Conservation (phyloP, 148 eudicot genomes). For the Cornus controversa region DNA sequence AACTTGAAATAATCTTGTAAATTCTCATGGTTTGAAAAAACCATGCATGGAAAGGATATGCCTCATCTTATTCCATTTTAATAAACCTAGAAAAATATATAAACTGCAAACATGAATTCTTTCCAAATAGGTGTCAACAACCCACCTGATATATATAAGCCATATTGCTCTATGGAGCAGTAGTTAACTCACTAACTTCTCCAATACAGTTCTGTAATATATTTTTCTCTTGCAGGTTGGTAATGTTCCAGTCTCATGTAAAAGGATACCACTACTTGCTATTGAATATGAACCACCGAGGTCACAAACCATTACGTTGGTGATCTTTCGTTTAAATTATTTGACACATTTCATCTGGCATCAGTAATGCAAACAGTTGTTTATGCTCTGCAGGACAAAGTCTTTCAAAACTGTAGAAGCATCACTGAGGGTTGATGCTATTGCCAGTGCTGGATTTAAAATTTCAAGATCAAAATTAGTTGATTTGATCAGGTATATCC, state of each 20-base stretch:
- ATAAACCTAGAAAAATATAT: too few species aligned
- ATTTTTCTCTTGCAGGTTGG: constrained; percentile 63
- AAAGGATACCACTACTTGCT: constrained; percentile 67
- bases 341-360: not conserved
- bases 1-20: too few species aligned
- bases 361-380: not conserved
- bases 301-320: constrained; percentile 23
- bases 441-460: constrained; percentile 96
- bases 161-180: too few species aligned
- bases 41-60: too few species aligned
- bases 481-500: constrained; percentile 66
- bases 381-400: constrained; percentile 53
- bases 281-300: constrained; percentile 87
- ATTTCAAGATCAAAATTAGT: constrained; percentile 83
- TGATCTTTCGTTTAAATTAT: not conserved
- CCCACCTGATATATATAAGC: too few species aligned
- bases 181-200: too few species aligned
- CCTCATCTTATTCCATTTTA: too few species aligned
- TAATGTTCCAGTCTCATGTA: constrained; percentile 74
- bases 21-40: too few species aligned
- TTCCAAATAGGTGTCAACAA: too few species aligned
- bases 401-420: constrained; percentile 76
- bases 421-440: constrained; percentile 78
- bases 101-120: too few species aligned
- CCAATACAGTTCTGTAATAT: too few species aligned